Base-by-base conservation (phyloP, 2,329 filamentous ascomycete genomes). In the Microdochium paspali region DNA sequence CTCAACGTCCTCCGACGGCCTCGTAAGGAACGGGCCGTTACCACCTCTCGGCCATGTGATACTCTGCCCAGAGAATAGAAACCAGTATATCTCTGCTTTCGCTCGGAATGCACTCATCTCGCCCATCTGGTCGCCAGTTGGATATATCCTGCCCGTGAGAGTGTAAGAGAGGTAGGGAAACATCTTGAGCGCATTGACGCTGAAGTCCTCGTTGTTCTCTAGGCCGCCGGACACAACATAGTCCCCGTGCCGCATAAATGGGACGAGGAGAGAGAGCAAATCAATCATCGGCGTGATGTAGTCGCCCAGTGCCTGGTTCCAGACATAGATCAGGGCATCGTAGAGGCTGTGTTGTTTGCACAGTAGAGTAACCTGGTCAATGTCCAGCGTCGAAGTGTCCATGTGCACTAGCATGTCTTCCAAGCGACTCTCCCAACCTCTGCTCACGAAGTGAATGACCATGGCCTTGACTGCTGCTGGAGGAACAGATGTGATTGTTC, bases 321-420 rank as follows among this genome's bases (percentile, higher is more conserved):
- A 98, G 47, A 98, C 87, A 62, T 97, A 96, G 40, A 94, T 90
- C 48, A 96, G 78, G 2, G 93, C 94, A 65, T 98, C 94, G 60
- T 96, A 98, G 3, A 98, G 76, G 54, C 85, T 81, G 63, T 97
- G 84, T 61, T 91, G 85, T 63, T 93, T 95, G 74, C 93, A 98
- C 23, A 98, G 73, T 12, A 79, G 77, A 0, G 91, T 96, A 49
- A 95, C 82, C 64, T 97, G 88, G 61, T 98, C 91, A 55, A 98
- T 82, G 61, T 98, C 94, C 61, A 98, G 82, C 0, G 90, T 95
- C 13, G 80, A 73, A 1, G 91, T 95, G 57, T 95, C 85, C 68
- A 98, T 84, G 53, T 91, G 84, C 62, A 91, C 97, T 26, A 98
- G 86, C 64, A 97, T 85, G 65, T 97, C 91, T 66, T 98, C 94